These are phyloP conservation scores for Spinellus fusiger DNA, from an alignment of 192 early-diverging fungal species.

Conservation along the genomic window DNA sequence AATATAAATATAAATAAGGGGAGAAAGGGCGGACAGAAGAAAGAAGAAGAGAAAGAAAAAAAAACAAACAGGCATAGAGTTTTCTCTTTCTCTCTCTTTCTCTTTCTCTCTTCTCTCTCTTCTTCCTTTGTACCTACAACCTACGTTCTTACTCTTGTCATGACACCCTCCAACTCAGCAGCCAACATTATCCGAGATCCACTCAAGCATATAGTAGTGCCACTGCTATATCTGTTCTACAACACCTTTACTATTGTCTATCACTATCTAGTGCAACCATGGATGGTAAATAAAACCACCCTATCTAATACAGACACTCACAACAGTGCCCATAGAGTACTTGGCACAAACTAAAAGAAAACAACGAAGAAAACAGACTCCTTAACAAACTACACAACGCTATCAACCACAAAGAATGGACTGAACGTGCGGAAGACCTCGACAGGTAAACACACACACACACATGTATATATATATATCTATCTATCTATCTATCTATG, in stretches of 20 bases:
- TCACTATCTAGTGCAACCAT: constrained; percentile 10
- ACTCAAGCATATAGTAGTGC: constrained; percentile 10
- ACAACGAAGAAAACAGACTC: constrained; percentile 40
- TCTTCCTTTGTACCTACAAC: background rate
- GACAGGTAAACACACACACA: constrained; percentile 36
- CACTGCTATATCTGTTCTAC: constrained; percentile 3
- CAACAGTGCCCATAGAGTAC: background rate
- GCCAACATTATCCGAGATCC: constrained; percentile 6
- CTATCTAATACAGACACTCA: background rate
- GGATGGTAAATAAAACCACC: constrained; percentile 2
- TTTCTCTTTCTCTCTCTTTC: background rate
- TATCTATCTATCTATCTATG: background rate
- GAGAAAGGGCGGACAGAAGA: no score
- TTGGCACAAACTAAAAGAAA: constrained; percentile 15
- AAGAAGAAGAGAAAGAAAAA: no score
- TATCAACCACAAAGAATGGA: constrained; percentile 49
- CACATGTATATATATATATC: background rate
- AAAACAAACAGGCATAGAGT: background rate
- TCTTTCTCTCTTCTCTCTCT: background rate
- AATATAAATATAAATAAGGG: no score
- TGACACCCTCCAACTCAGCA: background rate
- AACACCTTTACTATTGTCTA: constrained; percentile 1
- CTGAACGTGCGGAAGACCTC: constrained; percentile 37
- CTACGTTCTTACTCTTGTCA: background rate
- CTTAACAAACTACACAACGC: constrained; percentile 38